Evolutionary conservation across 2,329 filamentous ascomycete species (phyloP).

Genomic region (Sarocladium kiliense): DNA sequence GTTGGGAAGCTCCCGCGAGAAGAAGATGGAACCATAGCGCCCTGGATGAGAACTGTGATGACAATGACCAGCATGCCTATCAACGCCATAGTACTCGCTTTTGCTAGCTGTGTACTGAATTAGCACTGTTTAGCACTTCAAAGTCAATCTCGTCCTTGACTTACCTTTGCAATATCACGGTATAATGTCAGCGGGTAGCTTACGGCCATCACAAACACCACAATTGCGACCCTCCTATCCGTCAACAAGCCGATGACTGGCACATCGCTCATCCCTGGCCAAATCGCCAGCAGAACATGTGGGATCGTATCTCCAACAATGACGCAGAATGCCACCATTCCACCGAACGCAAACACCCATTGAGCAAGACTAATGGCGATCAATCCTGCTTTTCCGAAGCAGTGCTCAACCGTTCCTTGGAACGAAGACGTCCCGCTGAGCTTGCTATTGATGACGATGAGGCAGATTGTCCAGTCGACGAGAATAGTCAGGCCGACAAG

Average conservation of each 20-base stretch:
- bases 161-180: conserved; percentile 91
- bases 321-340: conserved; percentile 97
- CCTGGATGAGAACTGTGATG: conserved; percentile 80
- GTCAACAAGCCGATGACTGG: conserved; percentile 79
- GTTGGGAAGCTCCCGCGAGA: conserved; percentile 66
- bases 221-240: conserved; percentile 76
- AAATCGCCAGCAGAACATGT: conserved; percentile 77
- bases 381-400: conserved; percentile 82
- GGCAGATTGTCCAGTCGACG: conserved; percentile 94
- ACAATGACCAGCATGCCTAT: conserved; percentile 92
- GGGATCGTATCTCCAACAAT: conserved; percentile 97
- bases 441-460: conserved; percentile 98
- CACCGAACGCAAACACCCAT: conserved; percentile 97
- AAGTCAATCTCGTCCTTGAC: conserved; percentile 14
- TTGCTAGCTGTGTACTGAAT: conserved; percentile 63
- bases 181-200: conserved; percentile 92
- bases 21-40: conserved; percentile 66
- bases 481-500: conserved; percentile 74
- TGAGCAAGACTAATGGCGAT: conserved; percentile 87
- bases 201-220: conserved; percentile 78
- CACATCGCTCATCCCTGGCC: conserved; percentile 66
- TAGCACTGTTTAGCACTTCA: conserved; percentile 4
- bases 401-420: conserved; percentile 92
- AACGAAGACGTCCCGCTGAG: conserved; percentile 90
- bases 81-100: conserved; percentile 88